phyloP scores from a whole-genome alignment of 2,329 filamentous ascomycete genomes.

The Pseudogymnoascus sp. region DNA sequence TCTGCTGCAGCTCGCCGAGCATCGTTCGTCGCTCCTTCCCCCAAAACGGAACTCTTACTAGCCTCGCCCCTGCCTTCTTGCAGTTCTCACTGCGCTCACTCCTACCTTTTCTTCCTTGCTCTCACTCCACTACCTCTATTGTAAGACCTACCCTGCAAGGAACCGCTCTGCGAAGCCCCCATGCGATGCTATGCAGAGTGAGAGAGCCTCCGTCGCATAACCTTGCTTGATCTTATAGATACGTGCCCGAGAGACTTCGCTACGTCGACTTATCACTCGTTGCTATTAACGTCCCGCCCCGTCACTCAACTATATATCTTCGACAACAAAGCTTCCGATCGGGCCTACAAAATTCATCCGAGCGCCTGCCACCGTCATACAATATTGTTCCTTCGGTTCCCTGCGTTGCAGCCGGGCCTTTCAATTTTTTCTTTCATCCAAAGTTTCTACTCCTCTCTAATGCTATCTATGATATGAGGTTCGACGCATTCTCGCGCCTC shows the following conservation, averaged over 20 bases:
- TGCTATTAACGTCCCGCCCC: not conserved
- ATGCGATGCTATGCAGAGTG: not conserved
- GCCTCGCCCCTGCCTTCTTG: not conserved
- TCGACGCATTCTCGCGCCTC: not conserved
- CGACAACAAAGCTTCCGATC: slow-evolving; percentile 2
- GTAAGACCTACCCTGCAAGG: not conserved
- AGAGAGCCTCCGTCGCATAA: slow-evolving; percentile 1
- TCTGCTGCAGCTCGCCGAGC: not conserved
- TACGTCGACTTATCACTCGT: slow-evolving; percentile 1
- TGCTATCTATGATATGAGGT: not conserved
- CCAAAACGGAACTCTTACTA: slow-evolving; percentile 3
- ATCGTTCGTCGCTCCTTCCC: not conserved
- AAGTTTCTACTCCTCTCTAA: not conserved
- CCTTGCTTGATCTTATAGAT: slow-evolving; percentile 3
- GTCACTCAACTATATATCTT: slow-evolving; percentile 4
- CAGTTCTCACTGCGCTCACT: not conserved
- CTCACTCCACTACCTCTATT: not conserved
- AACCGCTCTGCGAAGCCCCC: not conserved
- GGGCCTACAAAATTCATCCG: not conserved
- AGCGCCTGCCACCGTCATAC: not conserved
- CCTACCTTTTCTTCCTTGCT: not conserved
- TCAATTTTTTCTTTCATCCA: not conserved
- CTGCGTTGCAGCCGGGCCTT: not conserved
- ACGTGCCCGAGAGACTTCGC: not conserved
- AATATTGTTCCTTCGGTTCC: slow-evolving; percentile 5